phyloP scores from a whole-genome alignment of 164 flowering plant genomes.

The Stephania cephalantha region DNA sequence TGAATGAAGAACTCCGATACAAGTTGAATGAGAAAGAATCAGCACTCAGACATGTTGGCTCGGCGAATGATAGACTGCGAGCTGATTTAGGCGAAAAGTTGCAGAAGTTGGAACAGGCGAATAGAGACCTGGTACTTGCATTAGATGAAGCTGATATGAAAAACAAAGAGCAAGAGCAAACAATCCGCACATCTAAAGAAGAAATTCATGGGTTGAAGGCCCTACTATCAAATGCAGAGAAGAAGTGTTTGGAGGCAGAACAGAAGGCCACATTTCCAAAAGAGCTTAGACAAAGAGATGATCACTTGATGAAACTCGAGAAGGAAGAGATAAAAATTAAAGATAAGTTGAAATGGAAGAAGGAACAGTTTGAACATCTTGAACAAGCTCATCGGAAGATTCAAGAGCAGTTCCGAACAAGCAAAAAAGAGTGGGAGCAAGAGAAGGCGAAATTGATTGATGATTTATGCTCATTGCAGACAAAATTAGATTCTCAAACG shows the following conservation, averaged over 20 bases:
- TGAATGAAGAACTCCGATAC: slow-evolving; percentile 30
- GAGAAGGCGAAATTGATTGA: slow-evolving; percentile 41
- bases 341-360: slow-evolving; percentile 62
- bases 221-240: slow-evolving; percentile 27
- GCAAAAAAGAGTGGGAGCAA: slow-evolving; percentile 45
- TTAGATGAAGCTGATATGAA: slow-evolving; percentile 42
- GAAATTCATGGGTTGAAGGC: slow-evolving; percentile 41
- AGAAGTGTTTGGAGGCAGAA: slow-evolving; percentile 40
- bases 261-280: slow-evolving; percentile 22
- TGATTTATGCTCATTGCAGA: slow-evolving; percentile 35
- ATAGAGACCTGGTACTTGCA: slow-evolving; percentile 30
- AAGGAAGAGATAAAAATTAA: slow-evolving; percentile 31
- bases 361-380: slow-evolving; percentile 58
- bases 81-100: slow-evolving; percentile 29
- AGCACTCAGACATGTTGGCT: slow-evolving; percentile 26
- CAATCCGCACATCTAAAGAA: slow-evolving; percentile 19
- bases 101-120: slow-evolving; percentile 34
- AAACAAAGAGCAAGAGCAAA: slow-evolving; percentile 29
- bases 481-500: slow-evolving; percentile 39
- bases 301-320: slow-evolving; percentile 30
- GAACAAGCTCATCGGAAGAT: slow-evolving; percentile 54
- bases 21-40: slow-evolving; percentile 36
- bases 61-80: slow-evolving; percentile 36
- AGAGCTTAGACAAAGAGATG: slow-evolving; percentile 40
- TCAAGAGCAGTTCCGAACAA: slow-evolving; percentile 27